A percentile compares a stretch with the other conserved stretches of the same genome.
phyloP scores from a whole-genome alignment of 257 asterid genomes.

The Nicotiana noctiflora region DNA sequence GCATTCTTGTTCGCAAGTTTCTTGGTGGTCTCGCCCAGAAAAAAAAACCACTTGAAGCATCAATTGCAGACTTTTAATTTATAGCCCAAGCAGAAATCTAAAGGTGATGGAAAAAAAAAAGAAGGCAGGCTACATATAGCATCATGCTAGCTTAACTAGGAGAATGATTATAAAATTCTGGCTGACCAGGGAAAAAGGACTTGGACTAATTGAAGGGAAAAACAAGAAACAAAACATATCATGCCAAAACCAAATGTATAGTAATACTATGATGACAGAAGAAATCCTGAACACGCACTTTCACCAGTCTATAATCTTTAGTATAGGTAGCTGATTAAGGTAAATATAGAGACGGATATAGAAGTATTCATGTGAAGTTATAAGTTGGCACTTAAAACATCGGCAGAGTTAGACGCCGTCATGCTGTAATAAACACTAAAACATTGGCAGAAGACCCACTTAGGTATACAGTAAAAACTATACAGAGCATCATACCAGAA shows the following conservation, averaged over 20 bases:
- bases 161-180: background rate
- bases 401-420: background rate
- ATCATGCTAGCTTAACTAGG: background rate
- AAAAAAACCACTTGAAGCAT: background rate
- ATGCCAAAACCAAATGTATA: background rate
- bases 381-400: background rate
- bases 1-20: background rate
- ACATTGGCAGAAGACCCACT: too few species aligned
- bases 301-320: background rate
- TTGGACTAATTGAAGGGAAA: background rate
- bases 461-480: too few species aligned
- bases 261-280: background rate
- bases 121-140: background rate
- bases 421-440: too few species aligned
- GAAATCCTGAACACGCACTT: background rate
- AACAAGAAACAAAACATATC: background rate
- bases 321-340: background rate
- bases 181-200: background rate
- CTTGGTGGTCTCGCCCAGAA: background rate
- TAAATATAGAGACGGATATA: background rate
- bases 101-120: background rate
- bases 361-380: background rate
- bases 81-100: background rate
- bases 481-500: too few species aligned
- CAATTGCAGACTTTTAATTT: background rate